Percentiles rank a stretch among this genome's conserved stretches.
Conservation (phyloP, 768 basidiomycete species). For the Trametes gibbosa region DNA sequence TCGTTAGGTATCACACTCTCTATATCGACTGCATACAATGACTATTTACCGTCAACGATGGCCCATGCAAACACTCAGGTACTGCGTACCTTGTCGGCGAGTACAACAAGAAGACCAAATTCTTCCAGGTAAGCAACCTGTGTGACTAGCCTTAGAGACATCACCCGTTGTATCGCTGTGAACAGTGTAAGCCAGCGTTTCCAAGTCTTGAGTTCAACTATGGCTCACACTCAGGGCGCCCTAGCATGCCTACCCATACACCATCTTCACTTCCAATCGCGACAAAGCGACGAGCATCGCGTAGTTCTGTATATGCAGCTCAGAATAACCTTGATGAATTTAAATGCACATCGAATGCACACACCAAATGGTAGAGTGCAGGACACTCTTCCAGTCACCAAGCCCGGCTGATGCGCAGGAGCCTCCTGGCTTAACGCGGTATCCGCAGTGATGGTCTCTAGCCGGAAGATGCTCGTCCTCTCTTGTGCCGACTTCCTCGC, state of each 20-base stretch:
- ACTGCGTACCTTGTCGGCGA: slow-evolving; percentile 40
- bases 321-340: too few relatives aligned
- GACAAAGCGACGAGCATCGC: slow-evolving; percentile 40
- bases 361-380: slow-evolving; percentile 47
- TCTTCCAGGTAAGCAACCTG: slow-evolving; percentile 47
- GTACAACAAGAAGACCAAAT: slow-evolving; percentile 47
- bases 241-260: slow-evolving; percentile 47
- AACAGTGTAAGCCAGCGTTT: background rate
- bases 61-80: too few relatives aligned
- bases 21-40: slow-evolving; percentile 44
- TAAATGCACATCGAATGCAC: slow-evolving; percentile 4
- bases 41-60: slow-evolving; percentile 18
- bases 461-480: slow-evolving; percentile 41
- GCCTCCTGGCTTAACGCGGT: slow-evolving; percentile 35
- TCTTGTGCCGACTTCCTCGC: slow-evolving; percentile 40
- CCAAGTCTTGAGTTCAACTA: background rate
- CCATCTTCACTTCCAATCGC: slow-evolving; percentile 50
- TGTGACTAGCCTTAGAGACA: slow-evolving; percentile 45
- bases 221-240: slow-evolving; percentile 36
- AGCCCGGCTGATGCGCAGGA: slow-evolving; percentile 27
- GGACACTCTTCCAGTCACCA: slow-evolving; percentile 39
- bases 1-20: slow-evolving; percentile 47
- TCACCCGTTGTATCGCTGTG: slow-evolving; percentile 42
- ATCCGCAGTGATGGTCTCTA: slow-evolving; percentile 38
- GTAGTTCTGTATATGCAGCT: slow-evolving; percentile 29